These are phyloP conservation scores for Helianthus tuberosus DNA, from an alignment of 129 eudicot genomes.

Conservation along the genomic window DNA sequence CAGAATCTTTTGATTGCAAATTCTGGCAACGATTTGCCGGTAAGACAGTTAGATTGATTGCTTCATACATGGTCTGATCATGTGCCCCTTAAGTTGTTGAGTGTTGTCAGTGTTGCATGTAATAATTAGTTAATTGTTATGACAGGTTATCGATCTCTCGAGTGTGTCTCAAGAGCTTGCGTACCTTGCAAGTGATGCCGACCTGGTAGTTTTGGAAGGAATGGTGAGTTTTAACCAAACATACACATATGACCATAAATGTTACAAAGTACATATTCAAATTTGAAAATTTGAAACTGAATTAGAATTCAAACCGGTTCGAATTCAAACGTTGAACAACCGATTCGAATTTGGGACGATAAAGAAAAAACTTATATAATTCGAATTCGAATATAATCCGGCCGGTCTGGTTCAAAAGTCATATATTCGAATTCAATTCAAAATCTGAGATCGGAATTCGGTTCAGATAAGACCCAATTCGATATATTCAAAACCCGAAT, in stretches of 20 bases:
- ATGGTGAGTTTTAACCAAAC: conserved; percentile 65
- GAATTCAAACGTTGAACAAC: no score
- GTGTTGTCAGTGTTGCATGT: not conserved
- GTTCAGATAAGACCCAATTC: no score
- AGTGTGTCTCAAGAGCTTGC: conserved; percentile 91
- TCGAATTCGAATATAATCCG: no score
- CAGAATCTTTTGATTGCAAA: conserved; percentile 88
- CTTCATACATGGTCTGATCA: not conserved
- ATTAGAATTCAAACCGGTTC: no score
- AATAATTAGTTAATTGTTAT: not conserved
- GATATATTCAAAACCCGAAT: no score
- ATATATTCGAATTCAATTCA: no score
- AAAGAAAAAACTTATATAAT: no score
- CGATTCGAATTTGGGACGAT: no score
- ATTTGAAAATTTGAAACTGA: no score
- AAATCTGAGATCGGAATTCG: no score
- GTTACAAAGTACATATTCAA: not conserved
- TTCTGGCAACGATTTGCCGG: conserved; percentile 99
- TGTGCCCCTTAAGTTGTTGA: not conserved
- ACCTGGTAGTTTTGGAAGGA: conserved; percentile 91
- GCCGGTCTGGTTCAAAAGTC: no score
- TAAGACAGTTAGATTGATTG: conserved; percentile 42
- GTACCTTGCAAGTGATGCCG: conserved; percentile 89
- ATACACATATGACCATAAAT: conserved; percentile 1
- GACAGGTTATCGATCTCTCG: conserved; percentile 93